Base-by-base conservation (phyloP, 768 basidiomycete species). In the Mycena metata region DNA sequence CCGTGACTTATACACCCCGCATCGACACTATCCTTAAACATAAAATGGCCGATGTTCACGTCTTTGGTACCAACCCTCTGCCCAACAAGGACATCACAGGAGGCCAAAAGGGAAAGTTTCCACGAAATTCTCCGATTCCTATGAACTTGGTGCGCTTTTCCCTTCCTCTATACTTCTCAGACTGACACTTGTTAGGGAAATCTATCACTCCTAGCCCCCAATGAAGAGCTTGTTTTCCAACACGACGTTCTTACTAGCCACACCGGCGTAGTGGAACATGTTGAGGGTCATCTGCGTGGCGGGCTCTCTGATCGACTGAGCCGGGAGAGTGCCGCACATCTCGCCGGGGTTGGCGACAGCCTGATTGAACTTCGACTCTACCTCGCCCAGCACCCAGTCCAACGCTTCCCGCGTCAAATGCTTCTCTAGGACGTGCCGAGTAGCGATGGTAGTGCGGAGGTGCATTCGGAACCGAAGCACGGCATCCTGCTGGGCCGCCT, bases 191-290 rank as follows among this genome's bases (percentile, higher is more conserved):
- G 30, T 30, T 30, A 30, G 30, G 30, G 30, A 30, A 30, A 30
- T 30, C 30, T 30, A 30, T 30, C 30, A 3, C 30, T 30, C 30
- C 30, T 30, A 30, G 30, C 30, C 30, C 30, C 30, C 30, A 30
- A 30, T 30, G 30, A 30, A 30, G 30, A 30, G 30, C 30, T 30
- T 30, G 30, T 30, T 30, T 30, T 30, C 30, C 30, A 30, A 3
- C 30, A 30, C 30, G 30, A 99, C 98, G 81, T 98, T 98, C 83
- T 99, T 99, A 76, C 94, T 96, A n/a, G 98, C 97, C 26, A 99
- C 98, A 91, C 98, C 98, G 68, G 98, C 98, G 78, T 98, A 99
- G 81, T 99, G 98, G 94, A 99, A 99, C 0, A 97, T 99, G 80
- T 99, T 99, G 65, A 99, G 81, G 7, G 98, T 99, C 98, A 99